A percentile compares a stretch with the other conserved stretches of the same genome.
Conservation (phyloP, 805 yeast genomes). For the Torulaspora gathmanii region DNA sequence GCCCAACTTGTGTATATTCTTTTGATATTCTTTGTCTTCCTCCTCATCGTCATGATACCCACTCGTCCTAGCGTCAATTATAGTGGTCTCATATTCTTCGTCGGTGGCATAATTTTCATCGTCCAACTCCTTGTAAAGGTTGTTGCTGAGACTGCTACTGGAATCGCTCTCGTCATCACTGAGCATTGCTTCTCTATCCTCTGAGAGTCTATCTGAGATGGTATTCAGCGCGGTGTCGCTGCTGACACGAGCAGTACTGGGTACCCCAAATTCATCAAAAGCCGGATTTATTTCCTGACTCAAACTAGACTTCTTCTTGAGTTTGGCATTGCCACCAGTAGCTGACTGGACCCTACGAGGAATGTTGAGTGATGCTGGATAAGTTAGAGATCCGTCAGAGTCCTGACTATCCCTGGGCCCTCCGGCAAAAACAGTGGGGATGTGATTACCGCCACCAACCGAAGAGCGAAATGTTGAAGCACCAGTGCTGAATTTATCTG, state of each 20-base stretch:
- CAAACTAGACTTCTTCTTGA: constrained; percentile 24
- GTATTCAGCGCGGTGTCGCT: constrained; percentile 5
- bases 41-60: constrained; percentile 10
- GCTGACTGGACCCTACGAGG: constrained; percentile 12
- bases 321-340: constrained; percentile 9
- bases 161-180: constrained; percentile 4
- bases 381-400: constrained; percentile 22
- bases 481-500: constrained; percentile 5
- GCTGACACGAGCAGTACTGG: not conserved
- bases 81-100: constrained; percentile 8
- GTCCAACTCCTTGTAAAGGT: constrained; percentile 1
- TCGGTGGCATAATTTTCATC: constrained; percentile 5
- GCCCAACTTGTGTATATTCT: constrained; percentile 9
- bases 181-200: not conserved
- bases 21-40: constrained; percentile 13
- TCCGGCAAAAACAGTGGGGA: constrained; percentile 25
- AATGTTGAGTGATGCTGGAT: constrained; percentile 14
- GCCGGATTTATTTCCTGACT: constrained; percentile 23
- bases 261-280: not conserved
- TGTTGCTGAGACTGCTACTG: not conserved
- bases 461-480: not conserved
- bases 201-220: not conserved
- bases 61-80: constrained; percentile 15
- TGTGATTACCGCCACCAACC: constrained; percentile 1
- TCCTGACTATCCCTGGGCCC: constrained; percentile 27